Percentiles rank a stretch among this genome's conserved stretches.
phyloP scores from a whole-genome alignment of 208 protist genomes.

The Leishmania mexicana region DNA sequence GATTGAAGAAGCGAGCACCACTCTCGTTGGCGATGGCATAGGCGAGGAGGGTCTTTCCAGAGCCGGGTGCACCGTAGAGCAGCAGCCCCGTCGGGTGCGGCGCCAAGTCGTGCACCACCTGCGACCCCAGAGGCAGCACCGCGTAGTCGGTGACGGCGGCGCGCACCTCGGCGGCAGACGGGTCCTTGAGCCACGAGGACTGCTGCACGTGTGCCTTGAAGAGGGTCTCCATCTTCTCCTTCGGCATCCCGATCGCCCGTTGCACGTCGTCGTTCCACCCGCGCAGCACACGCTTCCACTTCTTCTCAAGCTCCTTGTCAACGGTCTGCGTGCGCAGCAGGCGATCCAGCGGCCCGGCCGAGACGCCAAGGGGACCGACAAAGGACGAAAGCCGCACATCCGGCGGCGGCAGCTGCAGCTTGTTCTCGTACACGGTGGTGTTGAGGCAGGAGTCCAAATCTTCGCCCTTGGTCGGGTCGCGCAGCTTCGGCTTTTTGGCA shows the following conservation, averaged over 20 bases:
- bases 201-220: constrained; percentile 72
- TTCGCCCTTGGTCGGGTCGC: constrained; percentile 85
- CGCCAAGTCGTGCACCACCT: constrained; percentile 88
- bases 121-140: constrained; percentile 90
- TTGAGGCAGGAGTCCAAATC: constrained; percentile 85
- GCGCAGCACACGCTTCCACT: constrained; percentile 84
- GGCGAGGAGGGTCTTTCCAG: constrained; percentile 92
- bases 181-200: constrained; percentile 68
- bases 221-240: constrained; percentile 75
- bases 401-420: constrained; percentile 70
- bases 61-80: constrained; percentile 85
- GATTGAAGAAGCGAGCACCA: constrained; percentile 92
- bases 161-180: constrained; percentile 83
- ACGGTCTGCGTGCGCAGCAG: constrained; percentile 41
- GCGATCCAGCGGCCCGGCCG: constrained; percentile 55
- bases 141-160: constrained; percentile 75
- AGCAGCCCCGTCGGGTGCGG: constrained; percentile 70
- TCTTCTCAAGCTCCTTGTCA: constrained; percentile 86
- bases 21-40: constrained; percentile 88
- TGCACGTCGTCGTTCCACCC: constrained; percentile 84
- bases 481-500: constrained; percentile 79
- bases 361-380: constrained; percentile 64
- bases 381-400: constrained; percentile 61
- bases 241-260: constrained; percentile 69
- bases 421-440: constrained; percentile 81